Base-by-base conservation (phyloP, 805 yeast species). In the Candida peoriensis region DNA sequence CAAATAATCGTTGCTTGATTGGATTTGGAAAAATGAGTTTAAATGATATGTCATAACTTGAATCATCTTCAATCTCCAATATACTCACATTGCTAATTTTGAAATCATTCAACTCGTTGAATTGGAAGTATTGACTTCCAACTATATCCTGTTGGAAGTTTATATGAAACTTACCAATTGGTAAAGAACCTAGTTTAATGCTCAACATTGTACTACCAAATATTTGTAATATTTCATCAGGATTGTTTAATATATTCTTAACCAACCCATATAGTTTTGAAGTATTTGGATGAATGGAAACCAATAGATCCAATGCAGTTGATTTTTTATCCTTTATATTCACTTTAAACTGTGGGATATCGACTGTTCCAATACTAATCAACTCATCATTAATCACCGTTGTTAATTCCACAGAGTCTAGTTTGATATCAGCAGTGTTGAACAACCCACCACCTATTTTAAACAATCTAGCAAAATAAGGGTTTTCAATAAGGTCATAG, bases 131-230 rank as follows among this genome's bases (percentile, higher is more conserved):
- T 12, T 50, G 33, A 2, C 47, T 36, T 5, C 55, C 55, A 10
- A 50, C 42, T 14, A 63, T 21, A 6, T 52, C 49, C 24, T 62
- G 41, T 28, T 60, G 56, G 20, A 64, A 42, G 3, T 61, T 57
- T 9, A 64, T 38, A 9, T 46, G 37, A 25, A 63, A 47, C 13
- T 43, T 45, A 2, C 60, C 54, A 4, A 60, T 33, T 12, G 67
- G 64, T 5, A 64, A 24, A 22, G 42, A 48, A 3, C 65, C 66
- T 25, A 63, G 37, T n/a, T 48, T 45, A 2, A 66, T 33, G 11
- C 50, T 48, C 20, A 66, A 52, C 1, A 37, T 38, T 0, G 68
- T 61, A 28, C 56, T 53, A 3, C 69, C 70, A 32, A 50, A 49
- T 7, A 66, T 36, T 32, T 54, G 52, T 26, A 64, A 44, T 2